Base-by-base conservation (phyloP, 306 rosid genomes). In the Sphenostylis stenocarpa region DNA sequence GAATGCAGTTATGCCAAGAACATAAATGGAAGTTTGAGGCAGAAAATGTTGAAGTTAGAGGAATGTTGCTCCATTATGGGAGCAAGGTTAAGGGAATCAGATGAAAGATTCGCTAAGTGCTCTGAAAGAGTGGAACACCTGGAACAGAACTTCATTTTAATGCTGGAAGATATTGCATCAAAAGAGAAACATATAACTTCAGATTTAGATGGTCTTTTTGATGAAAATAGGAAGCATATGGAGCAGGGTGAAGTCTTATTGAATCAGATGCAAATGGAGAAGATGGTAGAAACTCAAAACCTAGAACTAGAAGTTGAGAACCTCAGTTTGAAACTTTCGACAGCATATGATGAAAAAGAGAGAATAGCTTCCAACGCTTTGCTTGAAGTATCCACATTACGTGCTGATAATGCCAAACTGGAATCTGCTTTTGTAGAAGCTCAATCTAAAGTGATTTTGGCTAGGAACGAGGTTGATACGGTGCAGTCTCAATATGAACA, bases 231-330 rank as follows among this genome's bases (percentile, higher is more conserved):
- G 70, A 74, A 73, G 34, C 80, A 82, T 31, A 74, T 73, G 36
- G 79, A 81, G 78, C 85, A 85, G 77, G 82, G 53, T 24, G 82
- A 89, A 70, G 80, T 73, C 85, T 73, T 83, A 76, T 79, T 85
- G 63, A 75, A 77, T 75, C 86, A 85, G 84, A 48, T 85, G 82
- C 83, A 83, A 23, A 29, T 64, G 78, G 89, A 86, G 87, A 90
- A 80, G 75, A 66, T 80, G 31, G 84, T 47, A 29, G 91, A 87
- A 80, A 81, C 70, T 63, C 83, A 79, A 69, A 86, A 75, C 80
- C 91, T 85, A 57, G 66, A 88, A 82, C 79, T 74, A 81, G 85
- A 71, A 77, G 67, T 84, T 56, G 84, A 65, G 57, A 82, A 84
- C 51, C 89, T 90, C 57, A 77, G 72, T 57, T 26, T 78, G 74